A percentile compares a stretch with the other conserved stretches of the same genome.
phyloP scores from a whole-genome alignment of 2,329 filamentous ascomycete genomes.

The Penicillium sclerotigenum region DNA sequence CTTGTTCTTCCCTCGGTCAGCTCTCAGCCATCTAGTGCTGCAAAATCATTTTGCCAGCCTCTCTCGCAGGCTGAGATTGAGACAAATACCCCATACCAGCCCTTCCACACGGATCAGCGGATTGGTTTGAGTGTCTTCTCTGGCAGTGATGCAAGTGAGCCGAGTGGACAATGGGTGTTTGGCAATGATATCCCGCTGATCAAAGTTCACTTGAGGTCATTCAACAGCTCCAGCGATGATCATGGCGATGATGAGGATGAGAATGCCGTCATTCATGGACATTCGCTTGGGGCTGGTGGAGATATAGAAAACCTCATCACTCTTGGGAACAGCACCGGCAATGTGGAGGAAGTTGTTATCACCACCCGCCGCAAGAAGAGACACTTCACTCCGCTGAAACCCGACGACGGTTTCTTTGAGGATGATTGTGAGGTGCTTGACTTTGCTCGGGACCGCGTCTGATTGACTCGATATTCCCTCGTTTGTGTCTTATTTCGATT shows the following conservation, averaged over 20 bases:
- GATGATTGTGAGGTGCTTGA: slow-evolving; percentile 90
- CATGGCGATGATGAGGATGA: slow-evolving; percentile 35
- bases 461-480: slow-evolving; percentile 13
- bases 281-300: slow-evolving; percentile 32
- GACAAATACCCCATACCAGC: slow-evolving; percentile 91
- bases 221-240: slow-evolving; percentile 41
- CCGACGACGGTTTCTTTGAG: slow-evolving; percentile 77
- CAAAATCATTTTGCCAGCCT: slow-evolving; percentile 49
- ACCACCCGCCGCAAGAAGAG: slow-evolving; percentile 71
- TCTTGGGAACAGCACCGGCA: slow-evolving; percentile 52
- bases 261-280: slow-evolving; percentile 25
- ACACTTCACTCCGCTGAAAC: slow-evolving; percentile 27
- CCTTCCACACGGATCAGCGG: slow-evolving; percentile 87
- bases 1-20: slow-evolving; percentile 42
- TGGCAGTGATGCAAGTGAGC: slow-evolving; percentile 39
- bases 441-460: slow-evolving; percentile 65
- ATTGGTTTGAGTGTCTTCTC: slow-evolving; percentile 71
- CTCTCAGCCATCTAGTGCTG: slow-evolving; percentile 44
- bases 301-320: slow-evolving; percentile 51
- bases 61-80: slow-evolving; percentile 84
- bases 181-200: slow-evolving; percentile 49
- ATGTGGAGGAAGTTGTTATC: slow-evolving; percentile 75
- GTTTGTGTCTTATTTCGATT: background rate
- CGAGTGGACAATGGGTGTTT: slow-evolving; percentile 51
- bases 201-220: slow-evolving; percentile 48